Conservation (phyloP, 495 filamentous ascomycete species). For the Aspergillus bridgeri region DNA sequence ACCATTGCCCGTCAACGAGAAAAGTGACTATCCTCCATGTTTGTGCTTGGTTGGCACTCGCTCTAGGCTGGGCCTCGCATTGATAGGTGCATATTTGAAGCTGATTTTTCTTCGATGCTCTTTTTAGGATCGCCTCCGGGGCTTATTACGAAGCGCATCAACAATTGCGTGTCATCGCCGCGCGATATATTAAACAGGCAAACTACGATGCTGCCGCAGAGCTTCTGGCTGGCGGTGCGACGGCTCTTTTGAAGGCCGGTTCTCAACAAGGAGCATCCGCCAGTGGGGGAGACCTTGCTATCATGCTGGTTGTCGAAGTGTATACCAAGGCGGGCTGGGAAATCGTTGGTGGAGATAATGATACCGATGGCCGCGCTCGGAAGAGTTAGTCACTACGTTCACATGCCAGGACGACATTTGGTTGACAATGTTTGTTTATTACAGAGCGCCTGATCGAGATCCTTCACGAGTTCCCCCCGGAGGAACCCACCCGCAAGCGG, state of each 20-base stretch:
- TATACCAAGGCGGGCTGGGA: slow-evolving; percentile 78
- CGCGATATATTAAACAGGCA: slow-evolving; percentile 79
- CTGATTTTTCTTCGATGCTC: slow-evolving; percentile 12
- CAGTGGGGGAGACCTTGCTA: slow-evolving; percentile 84
- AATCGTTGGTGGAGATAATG: slow-evolving; percentile 57
- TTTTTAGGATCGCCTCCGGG: slow-evolving; percentile 78
- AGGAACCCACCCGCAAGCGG: slow-evolving; percentile 87
- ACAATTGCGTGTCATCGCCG: slow-evolving; percentile 89
- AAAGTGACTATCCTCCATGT: slow-evolving; percentile 47
- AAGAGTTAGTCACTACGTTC: slow-evolving; percentile 36
- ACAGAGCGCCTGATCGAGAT: slow-evolving; percentile 57
- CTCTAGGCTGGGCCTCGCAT: not conserved
- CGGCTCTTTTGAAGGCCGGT: slow-evolving; percentile 78
- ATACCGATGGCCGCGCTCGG: slow-evolving; percentile 35
- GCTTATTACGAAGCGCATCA: slow-evolving; percentile 97
- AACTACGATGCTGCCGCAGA: slow-evolving; percentile 84
- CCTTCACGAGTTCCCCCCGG: slow-evolving; percentile 72
- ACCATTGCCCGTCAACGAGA: slow-evolving; percentile 67
- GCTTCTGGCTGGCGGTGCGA: slow-evolving; percentile 78
- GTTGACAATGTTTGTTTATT: slow-evolving; percentile 3
- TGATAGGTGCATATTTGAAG: not conserved
- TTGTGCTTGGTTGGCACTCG: not conserved
- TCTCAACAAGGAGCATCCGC: slow-evolving; percentile 67
- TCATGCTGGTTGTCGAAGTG: slow-evolving; percentile 80
- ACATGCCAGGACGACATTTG: not conserved